Percentiles rank a stretch among this genome's conserved stretches.
Evolutionary conservation across 495 filamentous ascomycete species (phyloP).

Genomic region (Xylaria flabelliformis): DNA sequence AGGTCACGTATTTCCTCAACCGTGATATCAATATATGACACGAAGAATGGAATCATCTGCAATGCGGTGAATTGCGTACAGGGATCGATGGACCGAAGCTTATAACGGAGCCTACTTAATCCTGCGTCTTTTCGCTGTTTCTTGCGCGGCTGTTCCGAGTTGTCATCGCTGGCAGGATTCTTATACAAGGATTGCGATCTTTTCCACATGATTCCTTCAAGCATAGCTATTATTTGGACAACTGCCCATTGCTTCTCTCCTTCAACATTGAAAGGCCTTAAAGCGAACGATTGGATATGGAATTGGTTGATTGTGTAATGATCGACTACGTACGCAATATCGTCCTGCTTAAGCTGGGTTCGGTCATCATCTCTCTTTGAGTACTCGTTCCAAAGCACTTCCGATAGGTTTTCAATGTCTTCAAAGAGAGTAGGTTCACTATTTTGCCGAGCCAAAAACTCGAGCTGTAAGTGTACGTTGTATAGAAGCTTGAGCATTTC

Average conservation of each 20-base stretch:
- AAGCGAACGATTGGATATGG: conserved; percentile 49
- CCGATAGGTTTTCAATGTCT: conserved; percentile 59
- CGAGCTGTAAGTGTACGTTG: conserved; percentile 65
- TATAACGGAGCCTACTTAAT: conserved; percentile 67
- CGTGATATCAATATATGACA: conserved; percentile 41
- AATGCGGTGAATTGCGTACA: conserved; percentile 69
- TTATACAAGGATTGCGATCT: conserved; percentile 35
- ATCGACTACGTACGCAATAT: conserved; percentile 63
- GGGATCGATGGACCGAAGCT: conserved; percentile 61
- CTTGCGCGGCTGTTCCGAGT: conserved; percentile 62
- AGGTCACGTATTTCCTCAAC: conserved; percentile 49
- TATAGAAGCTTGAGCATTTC: conserved; percentile 74
- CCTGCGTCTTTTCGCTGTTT: conserved; percentile 63
- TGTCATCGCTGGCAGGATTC: conserved; percentile 32
- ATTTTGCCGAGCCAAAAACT: conserved; percentile 43
- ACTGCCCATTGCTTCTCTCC: conserved; percentile 62
- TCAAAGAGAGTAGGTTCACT: conserved; percentile 39
- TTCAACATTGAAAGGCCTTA: conserved; percentile 53
- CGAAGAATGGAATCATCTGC: conserved; percentile 79
- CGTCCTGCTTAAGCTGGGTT: conserved; percentile 77
- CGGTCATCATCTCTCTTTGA: conserved; percentile 70
- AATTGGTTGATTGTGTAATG: conserved; percentile 43
- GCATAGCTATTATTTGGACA: conserved; percentile 56
- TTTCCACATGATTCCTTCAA: conserved; percentile 53
- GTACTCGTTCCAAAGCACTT: conserved; percentile 75